A percentile compares a stretch with the other conserved stretches of the same genome.
Evolutionary conservation across 2,329 filamentous ascomycete species (phyloP).

Genomic region (Colletotrichum cuscutae): DNA sequence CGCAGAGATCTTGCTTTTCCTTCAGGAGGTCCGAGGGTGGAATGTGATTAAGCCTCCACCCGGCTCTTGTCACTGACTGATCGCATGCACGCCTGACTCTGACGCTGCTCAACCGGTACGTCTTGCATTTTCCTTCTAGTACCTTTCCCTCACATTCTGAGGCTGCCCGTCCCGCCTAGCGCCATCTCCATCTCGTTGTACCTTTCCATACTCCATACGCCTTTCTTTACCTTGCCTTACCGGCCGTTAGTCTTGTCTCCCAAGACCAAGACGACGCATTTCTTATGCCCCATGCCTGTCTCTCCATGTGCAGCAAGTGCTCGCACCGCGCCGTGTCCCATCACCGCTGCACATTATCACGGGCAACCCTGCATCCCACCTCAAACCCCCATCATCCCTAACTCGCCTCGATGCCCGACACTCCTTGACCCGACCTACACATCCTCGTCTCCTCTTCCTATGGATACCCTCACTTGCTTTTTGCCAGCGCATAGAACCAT

Average conservation of each 20-base stretch:
- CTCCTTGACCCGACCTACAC: slow-evolving; percentile 30
- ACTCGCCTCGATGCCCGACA: slow-evolving; percentile 31
- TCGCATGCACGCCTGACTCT: slow-evolving; percentile 34
- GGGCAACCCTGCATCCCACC: slow-evolving; percentile 32
- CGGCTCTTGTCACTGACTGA: slow-evolving; percentile 32
- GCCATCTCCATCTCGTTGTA: slow-evolving; percentile 9
- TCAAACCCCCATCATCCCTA: slow-evolving; percentile 34
- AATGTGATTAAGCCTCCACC: slow-evolving; percentile 31
- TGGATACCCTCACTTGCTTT: slow-evolving; percentile 37
- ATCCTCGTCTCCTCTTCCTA: slow-evolving; percentile 30
- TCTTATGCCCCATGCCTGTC: slow-evolving; percentile 34
- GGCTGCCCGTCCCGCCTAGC: background rate
- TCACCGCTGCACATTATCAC: slow-evolving; percentile 31
- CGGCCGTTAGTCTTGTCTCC: background rate
- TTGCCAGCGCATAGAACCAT: slow-evolving; percentile 37
- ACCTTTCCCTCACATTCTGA: slow-evolving; percentile 2
- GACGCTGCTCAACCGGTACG: slow-evolving; percentile 28
- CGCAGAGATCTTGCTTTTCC: slow-evolving; percentile 33
- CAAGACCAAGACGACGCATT: slow-evolving; percentile 13
- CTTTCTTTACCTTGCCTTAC: too few species aligned
- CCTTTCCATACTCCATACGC: background rate
- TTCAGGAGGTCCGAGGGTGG: slow-evolving; percentile 33
- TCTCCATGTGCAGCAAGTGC: slow-evolving; percentile 30
- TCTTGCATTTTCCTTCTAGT: slow-evolving; percentile 20
- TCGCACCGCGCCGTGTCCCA: slow-evolving; percentile 33